Conservation (phyloP, 1,284 basidiomycete species). For the Malassezia brasiliensis region DNA sequence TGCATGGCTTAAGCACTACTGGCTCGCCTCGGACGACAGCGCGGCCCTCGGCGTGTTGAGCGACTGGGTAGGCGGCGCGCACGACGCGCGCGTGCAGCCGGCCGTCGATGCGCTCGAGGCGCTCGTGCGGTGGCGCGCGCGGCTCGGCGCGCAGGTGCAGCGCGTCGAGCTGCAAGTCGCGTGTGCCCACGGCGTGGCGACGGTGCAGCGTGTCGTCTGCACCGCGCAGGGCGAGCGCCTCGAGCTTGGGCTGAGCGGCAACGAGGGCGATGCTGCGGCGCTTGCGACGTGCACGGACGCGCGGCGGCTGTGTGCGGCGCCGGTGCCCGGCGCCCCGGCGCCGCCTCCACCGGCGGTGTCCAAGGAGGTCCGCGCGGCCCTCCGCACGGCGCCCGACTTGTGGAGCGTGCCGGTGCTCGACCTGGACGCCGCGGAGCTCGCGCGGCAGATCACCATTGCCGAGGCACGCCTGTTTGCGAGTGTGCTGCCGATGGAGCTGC, state of each 20-base stretch:
- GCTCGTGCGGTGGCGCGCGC: slow-evolving; percentile 18
- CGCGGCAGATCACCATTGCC: slow-evolving; percentile 53
- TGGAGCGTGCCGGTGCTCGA: slow-evolving; percentile 58
- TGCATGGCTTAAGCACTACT: slow-evolving; percentile 82
- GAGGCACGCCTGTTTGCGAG: slow-evolving; percentile 46
- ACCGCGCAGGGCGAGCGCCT: slow-evolving; percentile 46
- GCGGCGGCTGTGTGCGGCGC: slow-evolving; percentile 28
- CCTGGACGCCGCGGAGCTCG: slow-evolving; percentile 62
- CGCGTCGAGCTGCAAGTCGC: slow-evolving; percentile 13
- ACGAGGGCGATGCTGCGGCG: slow-evolving; percentile 6
- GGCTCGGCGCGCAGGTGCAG: slow-evolving; percentile 22
- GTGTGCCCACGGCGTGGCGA: slow-evolving; percentile 50
- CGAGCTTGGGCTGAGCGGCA: slow-evolving; percentile 26
- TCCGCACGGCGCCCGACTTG: slow-evolving; percentile 51
- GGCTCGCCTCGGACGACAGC: slow-evolving; percentile 57
- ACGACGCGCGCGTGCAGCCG: slow-evolving; percentile 51
- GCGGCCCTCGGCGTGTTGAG: slow-evolving; percentile 55
- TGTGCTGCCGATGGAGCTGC: slow-evolving; percentile 50
- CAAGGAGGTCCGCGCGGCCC: slow-evolving; percentile 59
- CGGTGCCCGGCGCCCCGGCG: slow-evolving; percentile 20
- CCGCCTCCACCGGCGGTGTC: slow-evolving; percentile 68
- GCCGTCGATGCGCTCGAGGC: neutral
- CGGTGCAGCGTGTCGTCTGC: slow-evolving; percentile 19
- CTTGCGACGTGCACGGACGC: slow-evolving; percentile 21
- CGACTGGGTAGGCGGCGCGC: slow-evolving; percentile 55